Evolutionary conservation across 2,329 filamentous ascomycete genomes (phyloP).

Genomic region (Byssochlamys sp.): DNA sequence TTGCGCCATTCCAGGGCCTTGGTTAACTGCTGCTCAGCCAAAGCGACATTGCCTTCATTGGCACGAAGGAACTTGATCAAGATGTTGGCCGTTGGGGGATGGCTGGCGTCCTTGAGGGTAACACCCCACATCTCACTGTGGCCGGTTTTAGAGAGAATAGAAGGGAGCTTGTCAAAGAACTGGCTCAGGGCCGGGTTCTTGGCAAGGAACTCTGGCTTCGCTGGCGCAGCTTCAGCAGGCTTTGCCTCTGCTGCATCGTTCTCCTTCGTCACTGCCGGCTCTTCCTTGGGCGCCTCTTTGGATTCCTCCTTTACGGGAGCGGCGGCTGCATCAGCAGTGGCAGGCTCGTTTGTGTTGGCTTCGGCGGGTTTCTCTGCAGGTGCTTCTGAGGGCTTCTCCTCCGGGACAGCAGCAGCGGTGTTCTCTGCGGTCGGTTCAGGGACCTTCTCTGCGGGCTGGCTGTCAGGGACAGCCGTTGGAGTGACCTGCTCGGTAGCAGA

Average conservation of each 20-base stretch:
- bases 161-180: constrained; percentile 50
- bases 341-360: constrained; percentile 4
- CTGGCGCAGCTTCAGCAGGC: constrained; percentile 7
- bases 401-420: neutral
- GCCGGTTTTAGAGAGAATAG: constrained; percentile 47
- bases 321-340: neutral
- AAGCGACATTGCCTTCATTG: constrained; percentile 65
- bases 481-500: constrained; percentile 5
- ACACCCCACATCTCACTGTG: constrained; percentile 85
- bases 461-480: neutral
- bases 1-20: constrained; percentile 77
- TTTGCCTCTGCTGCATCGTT: constrained; percentile 11
- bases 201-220: constrained; percentile 26
- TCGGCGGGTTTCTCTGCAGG: constrained; percentile 5
- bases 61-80: constrained; percentile 90
- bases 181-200: constrained; percentile 40
- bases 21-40: constrained; percentile 67
- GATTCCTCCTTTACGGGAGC: constrained; percentile 5
- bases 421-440: constrained; percentile 1
- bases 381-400: constrained; percentile 3
- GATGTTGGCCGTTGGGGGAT: constrained; percentile 71
- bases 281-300: constrained; percentile 5
- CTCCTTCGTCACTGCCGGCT: constrained; percentile 6
- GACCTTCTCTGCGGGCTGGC: constrained; percentile 8
- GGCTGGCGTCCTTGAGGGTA: constrained; percentile 43